A percentile compares a stretch with the other conserved stretches of the same genome.
These are phyloP conservation scores for Cladosporium velox DNA, from an alignment of 2,329 filamentous ascomycete species.

Conservation along the genomic window DNA sequence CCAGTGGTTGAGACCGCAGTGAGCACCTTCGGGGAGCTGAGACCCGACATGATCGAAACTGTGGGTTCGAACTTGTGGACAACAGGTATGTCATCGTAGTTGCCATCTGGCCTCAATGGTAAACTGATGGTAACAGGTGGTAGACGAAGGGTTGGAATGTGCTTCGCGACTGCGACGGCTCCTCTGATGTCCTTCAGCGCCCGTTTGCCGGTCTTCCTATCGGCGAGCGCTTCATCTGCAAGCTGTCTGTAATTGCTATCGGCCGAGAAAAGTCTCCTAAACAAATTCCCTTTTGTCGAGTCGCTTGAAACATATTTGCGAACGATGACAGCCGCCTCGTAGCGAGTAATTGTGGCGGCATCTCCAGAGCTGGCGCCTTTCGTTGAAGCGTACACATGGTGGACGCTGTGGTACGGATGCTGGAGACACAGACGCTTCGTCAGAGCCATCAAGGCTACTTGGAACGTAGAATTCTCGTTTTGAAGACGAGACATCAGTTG, in stretches of 20 bases:
- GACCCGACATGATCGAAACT: constrained; percentile 83
- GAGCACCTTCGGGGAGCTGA: constrained; percentile 92
- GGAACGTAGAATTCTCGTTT: constrained; percentile 69
- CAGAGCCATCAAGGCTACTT: constrained; percentile 70
- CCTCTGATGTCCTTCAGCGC: constrained; percentile 63
- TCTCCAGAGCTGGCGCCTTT: constrained; percentile 65
- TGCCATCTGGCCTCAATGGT: constrained; percentile 67
- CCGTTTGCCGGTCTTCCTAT: constrained; percentile 45
- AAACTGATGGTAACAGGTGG: constrained; percentile 90
- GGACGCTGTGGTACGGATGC: constrained; percentile 96
- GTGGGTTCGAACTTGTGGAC: constrained; percentile 70
- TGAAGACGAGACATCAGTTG: constrained; percentile 92
- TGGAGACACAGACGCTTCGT: constrained; percentile 84
- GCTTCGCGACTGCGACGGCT: constrained; percentile 64
- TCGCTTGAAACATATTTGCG: constrained; percentile 60
- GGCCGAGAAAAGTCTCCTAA: constrained; percentile 72
- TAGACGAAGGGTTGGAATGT: constrained; percentile 65
- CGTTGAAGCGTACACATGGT: constrained; percentile 86
- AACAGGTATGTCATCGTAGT: constrained; percentile 77
- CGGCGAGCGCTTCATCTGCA: constrained; percentile 56
- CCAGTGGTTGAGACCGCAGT: constrained; percentile 80
- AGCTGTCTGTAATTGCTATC: constrained; percentile 66
- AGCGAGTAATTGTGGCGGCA: constrained; percentile 70
- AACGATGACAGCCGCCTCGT: constrained; percentile 70
- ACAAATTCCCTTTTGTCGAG: constrained; percentile 56